Conservation (phyloP, 345 rosid genomes). For the Cardiospermum halicacabum region DNA sequence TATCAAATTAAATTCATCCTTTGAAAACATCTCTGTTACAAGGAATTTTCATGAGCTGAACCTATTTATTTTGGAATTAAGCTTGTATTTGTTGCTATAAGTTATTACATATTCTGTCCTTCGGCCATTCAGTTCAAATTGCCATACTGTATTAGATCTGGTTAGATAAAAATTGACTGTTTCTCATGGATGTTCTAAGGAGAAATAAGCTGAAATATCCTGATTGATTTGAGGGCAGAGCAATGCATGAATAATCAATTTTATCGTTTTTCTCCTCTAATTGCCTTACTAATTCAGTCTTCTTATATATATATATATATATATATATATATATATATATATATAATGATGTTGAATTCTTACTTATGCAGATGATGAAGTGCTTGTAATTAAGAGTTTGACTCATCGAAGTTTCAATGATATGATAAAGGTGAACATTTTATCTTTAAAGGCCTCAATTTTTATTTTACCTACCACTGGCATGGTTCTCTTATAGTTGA, state of each 20-base stretch:
- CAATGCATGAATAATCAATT: not conserved
- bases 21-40: no score
- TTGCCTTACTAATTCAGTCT: not conserved
- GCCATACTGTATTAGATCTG: not conserved
- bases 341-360: constrained; percentile 10
- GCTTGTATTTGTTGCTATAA: no score
- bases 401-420: constrained; percentile 83
- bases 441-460: not conserved
- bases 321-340: no score
- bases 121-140: constrained; percentile 1
- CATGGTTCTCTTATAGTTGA: not conserved
- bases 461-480: not conserved
- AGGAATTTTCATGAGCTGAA: no score
- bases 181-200: constrained; percentile 3
- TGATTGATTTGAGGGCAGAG: not conserved
- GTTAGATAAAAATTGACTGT: not conserved
- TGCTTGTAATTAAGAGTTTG: constrained; percentile 90
- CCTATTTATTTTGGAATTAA: no score
- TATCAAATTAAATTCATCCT: no score
- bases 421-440: constrained; percentile 77
- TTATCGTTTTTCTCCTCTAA: not conserved
- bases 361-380: constrained; percentile 66
- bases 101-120: not conserved
- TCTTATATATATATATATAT: no score
- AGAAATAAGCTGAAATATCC: not conserved